Evolutionary conservation across 1,284 basidiomycete species (phyloP), one percentile per base, ranked within the genome.

Genomic region (Phellopilus nigrolimitatus): DNA sequence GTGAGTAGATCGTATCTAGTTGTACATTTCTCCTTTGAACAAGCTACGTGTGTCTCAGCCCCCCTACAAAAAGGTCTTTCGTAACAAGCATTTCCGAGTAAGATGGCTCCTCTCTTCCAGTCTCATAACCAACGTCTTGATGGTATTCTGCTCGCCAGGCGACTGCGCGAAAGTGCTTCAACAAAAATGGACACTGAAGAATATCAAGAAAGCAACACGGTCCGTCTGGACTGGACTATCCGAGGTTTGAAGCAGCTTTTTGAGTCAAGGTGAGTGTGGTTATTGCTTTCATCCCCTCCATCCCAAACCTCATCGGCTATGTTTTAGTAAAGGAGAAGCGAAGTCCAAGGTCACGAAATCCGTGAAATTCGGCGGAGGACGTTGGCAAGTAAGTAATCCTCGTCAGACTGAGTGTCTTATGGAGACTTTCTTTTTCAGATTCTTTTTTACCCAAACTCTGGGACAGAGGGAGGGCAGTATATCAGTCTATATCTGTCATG

Each of bases 381-480:
- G 74, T 47, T 88, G 85, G 85, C 84, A 86, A 71, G 83, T 82
- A 55, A 48, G 65, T 51, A 57, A 15, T 38, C 38, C 22, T 31
- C 22, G 25, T 13, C 22, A 24, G 15, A 25, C 5, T 9, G 37
- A 13, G 19, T 25, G 21, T n/a, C 22, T 49, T 17, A 53, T 44
- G 28, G 24, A 36, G 51, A 24, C 47, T 17, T 1, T 12, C 15
- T 2, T 3, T 17, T 60, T 53, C 61, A 90, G 79, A 80, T 90
- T 39, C 64, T 92, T 41, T 90, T 90, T 66, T 91, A 91, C 63
- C 77, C 88, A 5, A 91, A 91, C 64, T 84, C 86, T 38, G 88
- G 88, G 0, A 76, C 74, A 22, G 69, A 70, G 49, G 60, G 73
- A 40, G 68, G 72, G 59, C 64, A 76, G 57, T 82, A 75, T 59